phyloP scores from a whole-genome alignment of 2,329 filamentous ascomycete genomes.

The Gnomoniopsis smithogilvyi region DNA sequence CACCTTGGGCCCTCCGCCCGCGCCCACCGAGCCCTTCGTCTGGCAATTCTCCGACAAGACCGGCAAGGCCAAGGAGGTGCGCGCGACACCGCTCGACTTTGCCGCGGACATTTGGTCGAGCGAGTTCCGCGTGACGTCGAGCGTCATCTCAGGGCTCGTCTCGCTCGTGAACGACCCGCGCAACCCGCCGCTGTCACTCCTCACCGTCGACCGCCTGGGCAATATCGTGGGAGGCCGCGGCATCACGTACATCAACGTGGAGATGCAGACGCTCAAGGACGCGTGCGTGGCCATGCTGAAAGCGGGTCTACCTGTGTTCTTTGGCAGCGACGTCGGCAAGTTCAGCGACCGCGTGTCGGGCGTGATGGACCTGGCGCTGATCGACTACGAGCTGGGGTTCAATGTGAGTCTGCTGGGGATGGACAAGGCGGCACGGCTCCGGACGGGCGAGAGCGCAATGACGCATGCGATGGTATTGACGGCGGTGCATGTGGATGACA shows the following conservation, averaged over 20 bases:
- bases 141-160: conserved; percentile 66
- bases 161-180: conserved; percentile 85
- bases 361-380: conserved; percentile 76
- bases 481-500: conserved; percentile 71
- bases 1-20: conserved; percentile 75
- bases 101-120: conserved; percentile 63
- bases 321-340: conserved; percentile 84
- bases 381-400: conserved; percentile 82
- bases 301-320: conserved; percentile 79
- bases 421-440: conserved; percentile 71
- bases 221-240: conserved; percentile 76
- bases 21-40: conserved; percentile 64
- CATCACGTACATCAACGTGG: conserved; percentile 80
- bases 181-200: conserved; percentile 66
- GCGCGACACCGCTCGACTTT: conserved; percentile 67
- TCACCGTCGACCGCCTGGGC: conserved; percentile 76
- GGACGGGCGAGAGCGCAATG: conserved; percentile 76
- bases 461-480: conserved; percentile 93
- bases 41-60: conserved; percentile 77
- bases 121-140: conserved; percentile 55
- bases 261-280: conserved; percentile 67
- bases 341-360: conserved; percentile 66
- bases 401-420: conserved; percentile 70
- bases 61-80: conserved; percentile 60
- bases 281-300: conserved; percentile 75